A percentile compares a stretch with the other conserved stretches of the same genome.
Conservation (phyloP, 129 eudicot species). For the Calendula officinalis region DNA sequence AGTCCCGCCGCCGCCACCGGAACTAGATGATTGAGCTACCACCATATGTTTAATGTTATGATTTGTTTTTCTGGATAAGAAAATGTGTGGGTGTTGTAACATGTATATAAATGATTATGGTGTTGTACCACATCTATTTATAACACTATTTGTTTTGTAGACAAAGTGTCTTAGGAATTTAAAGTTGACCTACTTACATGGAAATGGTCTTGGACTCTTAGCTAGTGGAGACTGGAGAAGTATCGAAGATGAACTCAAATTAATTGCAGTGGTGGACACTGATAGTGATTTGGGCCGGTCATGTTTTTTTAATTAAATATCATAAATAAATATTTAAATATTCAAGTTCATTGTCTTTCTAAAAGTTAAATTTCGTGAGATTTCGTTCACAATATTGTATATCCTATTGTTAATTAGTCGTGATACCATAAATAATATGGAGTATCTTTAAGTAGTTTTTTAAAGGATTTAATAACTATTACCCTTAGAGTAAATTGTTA, state of each 20-base stretch:
- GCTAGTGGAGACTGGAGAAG: not conserved
- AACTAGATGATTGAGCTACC: constrained; percentile 16
- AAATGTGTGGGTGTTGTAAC: constrained; percentile 14
- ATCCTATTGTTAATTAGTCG: too few species aligned
- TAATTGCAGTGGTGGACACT: not conserved
- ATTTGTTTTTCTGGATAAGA: constrained; percentile 3
- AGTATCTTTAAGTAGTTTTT: too few species aligned
- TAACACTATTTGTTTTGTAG: not conserved
- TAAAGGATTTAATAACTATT: too few species aligned
- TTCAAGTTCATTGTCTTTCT: too few species aligned
- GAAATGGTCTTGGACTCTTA: not conserved
- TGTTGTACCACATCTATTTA: constrained; percentile 11
- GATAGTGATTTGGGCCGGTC: too few species aligned
- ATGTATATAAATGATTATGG: not conserved
- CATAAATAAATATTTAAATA: too few species aligned
- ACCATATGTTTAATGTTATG: constrained; percentile 7
- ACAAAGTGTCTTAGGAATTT: constrained; percentile 14
- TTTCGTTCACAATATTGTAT: too few species aligned
- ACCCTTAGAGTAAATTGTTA: too few species aligned
- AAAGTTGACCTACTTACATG: constrained; percentile 2
- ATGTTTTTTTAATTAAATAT: too few species aligned
- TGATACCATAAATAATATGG: too few species aligned
- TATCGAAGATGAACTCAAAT: constrained; percentile 17
- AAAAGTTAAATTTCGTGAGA: too few species aligned
- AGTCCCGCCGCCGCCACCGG: constrained; percentile 17